Base-by-base conservation (phyloP, 2,329 filamentous ascomycete genomes). In the Colletotrichum sojae region DNA sequence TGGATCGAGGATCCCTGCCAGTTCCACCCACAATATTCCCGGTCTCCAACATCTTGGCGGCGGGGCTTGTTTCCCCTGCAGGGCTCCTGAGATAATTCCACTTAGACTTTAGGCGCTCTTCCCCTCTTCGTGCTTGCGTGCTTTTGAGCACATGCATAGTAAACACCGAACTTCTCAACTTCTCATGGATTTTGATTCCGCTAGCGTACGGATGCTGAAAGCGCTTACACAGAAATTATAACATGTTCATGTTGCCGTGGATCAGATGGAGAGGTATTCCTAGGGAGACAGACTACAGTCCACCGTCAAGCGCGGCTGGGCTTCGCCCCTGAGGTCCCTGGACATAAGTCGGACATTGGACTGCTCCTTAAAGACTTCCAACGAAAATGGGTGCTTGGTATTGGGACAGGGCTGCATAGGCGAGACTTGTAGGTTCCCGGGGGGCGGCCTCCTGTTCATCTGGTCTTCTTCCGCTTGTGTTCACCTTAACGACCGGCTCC, bases 61-160 rank as follows among this genome's bases (percentile, higher is more conserved):
- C 20, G 64, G 64, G 59, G 45, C 51, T 22, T 43, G 52, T 56
- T 54, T 49, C 53, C 52, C 58, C 64, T 67, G 58, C 52, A 55
- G 20, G 43, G 18, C 36, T 67, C 58, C 59, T 67, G 31, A 53
- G 27, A 45, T 36, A 63, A 56, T 67, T 57, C 64, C 49, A 6
- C 31, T 54, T 31, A 39, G 13, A 18, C 22, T 31, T 27, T 27
- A 15, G 49, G 22, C 59, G 25, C 12, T 20, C 43, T 52, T 49
- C 31, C 56, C 18, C 56, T 46, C 25, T n/a, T 39, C 5, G 25
- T 4, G 45, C 31, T 36, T 36, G 31, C 31, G 39, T 49, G 25
- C 16, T 43, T n/a, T 2, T 13, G 63, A 18, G 55, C 48, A 40
- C 48, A 25, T n/a, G n/a, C n/a, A n/a, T n/a, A n/a, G n/a, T 16